Evolutionary conservation across 169 alveolate genomes (phyloP).

Genomic region (Plasmodium malariae): DNA sequence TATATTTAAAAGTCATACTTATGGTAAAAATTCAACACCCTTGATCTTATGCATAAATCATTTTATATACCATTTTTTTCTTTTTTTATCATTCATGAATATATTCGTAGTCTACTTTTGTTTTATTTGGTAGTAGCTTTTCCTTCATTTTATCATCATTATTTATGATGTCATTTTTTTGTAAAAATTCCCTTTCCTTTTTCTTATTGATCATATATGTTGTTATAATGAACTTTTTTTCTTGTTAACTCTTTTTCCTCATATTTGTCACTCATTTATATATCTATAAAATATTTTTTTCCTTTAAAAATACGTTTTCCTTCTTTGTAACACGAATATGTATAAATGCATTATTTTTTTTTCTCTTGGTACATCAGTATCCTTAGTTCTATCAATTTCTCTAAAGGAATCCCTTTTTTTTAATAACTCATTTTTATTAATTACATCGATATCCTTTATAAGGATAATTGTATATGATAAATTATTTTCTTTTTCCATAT

Average conservation of each 20-base stretch:
- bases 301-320: too few species aligned
- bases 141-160: not conserved
- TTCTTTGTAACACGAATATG: too few species aligned
- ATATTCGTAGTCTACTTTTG: not conserved
- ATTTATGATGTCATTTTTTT: not conserved
- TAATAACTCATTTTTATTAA: too few species aligned
- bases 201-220: not conserved
- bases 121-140: not conserved
- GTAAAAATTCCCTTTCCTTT: not conserved
- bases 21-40: not conserved
- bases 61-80: not conserved
- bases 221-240: too few species aligned
- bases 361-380: too few species aligned
- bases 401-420: too few species aligned
- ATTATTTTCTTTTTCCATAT: too few species aligned
- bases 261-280: not conserved
- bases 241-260: not conserved
- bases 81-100: not conserved
- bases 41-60: not conserved
- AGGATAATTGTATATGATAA: too few species aligned
- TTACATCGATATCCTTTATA: too few species aligned
- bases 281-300: too few species aligned
- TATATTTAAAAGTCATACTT: not conserved
- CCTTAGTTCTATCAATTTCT: too few species aligned
- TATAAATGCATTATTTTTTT: not conserved